Percentiles rank a stretch among this genome's conserved stretches.
These are phyloP conservation scores for Trichoderma afroharzianum DNA, from an alignment of 2,329 filamentous ascomycete species.

Conservation along the genomic window DNA sequence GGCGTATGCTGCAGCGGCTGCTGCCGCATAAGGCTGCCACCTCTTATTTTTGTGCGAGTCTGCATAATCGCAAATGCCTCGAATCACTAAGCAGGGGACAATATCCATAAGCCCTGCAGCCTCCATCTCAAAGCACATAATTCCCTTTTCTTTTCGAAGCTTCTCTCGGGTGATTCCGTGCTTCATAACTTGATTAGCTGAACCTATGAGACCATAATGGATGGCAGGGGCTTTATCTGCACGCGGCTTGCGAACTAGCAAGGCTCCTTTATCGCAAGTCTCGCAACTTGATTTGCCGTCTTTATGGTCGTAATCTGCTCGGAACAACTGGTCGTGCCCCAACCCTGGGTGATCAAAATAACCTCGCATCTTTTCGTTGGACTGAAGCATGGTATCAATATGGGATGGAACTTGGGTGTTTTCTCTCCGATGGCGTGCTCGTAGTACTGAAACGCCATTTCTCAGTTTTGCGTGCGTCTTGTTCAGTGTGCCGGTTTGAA, in stretches of 20 bases:
- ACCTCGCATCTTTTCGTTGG: background rate
- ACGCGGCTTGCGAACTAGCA: background rate
- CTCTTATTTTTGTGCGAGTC: constrained; percentile 37
- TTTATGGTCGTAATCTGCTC: background rate
- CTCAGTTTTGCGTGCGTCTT: background rate
- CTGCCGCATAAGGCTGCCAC: constrained; percentile 36
- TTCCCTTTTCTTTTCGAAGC: background rate
- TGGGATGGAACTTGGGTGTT: background rate
- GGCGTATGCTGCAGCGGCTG: constrained; percentile 29
- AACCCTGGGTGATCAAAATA: background rate
- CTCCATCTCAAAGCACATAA: constrained; percentile 28
- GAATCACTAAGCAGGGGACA: constrained; percentile 30
- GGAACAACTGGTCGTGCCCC: background rate
- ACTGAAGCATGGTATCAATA: background rate
- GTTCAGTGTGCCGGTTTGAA: background rate
- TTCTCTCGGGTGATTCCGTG: constrained; percentile 16
- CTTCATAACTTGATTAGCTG: constrained; percentile 24
- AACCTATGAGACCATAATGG: constrained; percentile 27
- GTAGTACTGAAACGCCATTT: background rate
- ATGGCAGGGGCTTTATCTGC: background rate
- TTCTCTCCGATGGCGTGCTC: background rate
- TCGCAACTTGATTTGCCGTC: background rate
- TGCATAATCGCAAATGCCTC: constrained; percentile 37
- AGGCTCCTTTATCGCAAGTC: background rate
- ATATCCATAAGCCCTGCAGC: constrained; percentile 21